Evolutionary conservation across 192 early-diverging fungal species (phyloP), one percentile per base, ranked within the genome.

Genomic region (Mortierella claussenii): DNA sequence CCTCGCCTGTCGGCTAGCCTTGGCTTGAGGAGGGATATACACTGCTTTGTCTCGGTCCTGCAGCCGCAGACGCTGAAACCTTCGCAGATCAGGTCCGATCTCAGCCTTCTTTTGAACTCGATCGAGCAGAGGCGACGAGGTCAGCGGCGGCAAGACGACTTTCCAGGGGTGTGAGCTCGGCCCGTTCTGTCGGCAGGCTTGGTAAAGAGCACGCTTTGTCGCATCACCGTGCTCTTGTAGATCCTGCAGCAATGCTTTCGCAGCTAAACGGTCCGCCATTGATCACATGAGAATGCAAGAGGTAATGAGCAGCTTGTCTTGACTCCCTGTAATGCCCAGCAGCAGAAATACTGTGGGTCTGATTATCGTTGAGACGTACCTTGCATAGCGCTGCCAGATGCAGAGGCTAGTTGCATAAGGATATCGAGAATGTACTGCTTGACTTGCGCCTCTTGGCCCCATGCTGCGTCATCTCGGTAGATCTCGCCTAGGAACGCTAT

Each of bases 21-120:
- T 60, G 45, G 59, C 30, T 18, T 21, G 40, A 31, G 27, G 56
- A 6, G 40, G 56, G 42, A 58, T 46, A 23, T 58, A 58, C 9
- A 58, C 21, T 2, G 20, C 42, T 6, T 26, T 33, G 9, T 27
- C 9, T 24, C 24, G 26, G 23, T 58, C 27, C 11, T 58, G 8
- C 27, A 28, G 43, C 15, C 27, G 40, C 13, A 30, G 11, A 4
- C 3, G 34, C 15, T 24, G 12, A 11, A 58, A 28, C 6, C 43
- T 21, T 9, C 17, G 32, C 6, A 58, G 2, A 31, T 46, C 42
- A 4, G 6, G 23, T 31, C 46, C 56, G 26, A 58, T 5, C 2
- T 43, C 56, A 24, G 53, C 17, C 17, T 36, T 27, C 3, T 20
- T 20, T 18, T 40, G 53, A 36, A 24, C 20, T 13, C 43, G 43